Conservation (phyloP, 106 monocot species). For the Allium sativum region DNA sequence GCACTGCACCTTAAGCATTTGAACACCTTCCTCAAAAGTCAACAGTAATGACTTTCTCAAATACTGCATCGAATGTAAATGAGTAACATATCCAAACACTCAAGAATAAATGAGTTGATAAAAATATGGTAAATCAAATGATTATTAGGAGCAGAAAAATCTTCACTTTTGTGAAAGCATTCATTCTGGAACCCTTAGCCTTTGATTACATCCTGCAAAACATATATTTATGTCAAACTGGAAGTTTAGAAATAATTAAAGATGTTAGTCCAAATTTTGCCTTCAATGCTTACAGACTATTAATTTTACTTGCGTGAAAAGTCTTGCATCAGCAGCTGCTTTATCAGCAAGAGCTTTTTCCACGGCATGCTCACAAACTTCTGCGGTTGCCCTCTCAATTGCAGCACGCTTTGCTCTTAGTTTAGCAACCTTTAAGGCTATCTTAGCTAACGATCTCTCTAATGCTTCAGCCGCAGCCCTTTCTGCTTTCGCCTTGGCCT, state of each 20-base stretch:
- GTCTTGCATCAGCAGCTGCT: slow-evolving; percentile 45
- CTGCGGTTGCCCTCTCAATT: slow-evolving; percentile 75
- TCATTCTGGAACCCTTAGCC: slow-evolving; percentile 26
- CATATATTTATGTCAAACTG: not conserved
- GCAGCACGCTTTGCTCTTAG: slow-evolving; percentile 64
- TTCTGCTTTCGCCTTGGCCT: slow-evolving; percentile 67
- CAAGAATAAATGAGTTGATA: not conserved
- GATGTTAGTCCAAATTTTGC: not conserved
- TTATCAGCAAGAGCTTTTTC: slow-evolving; percentile 61
- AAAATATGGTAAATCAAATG: not conserved
- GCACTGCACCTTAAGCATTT: too few species aligned
- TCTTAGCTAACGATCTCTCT: slow-evolving; percentile 38
- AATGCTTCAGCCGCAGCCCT: slow-evolving; percentile 35
- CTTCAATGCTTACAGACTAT: slow-evolving; percentile 7
- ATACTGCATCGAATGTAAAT: too few species aligned
- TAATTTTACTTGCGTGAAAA: slow-evolving; percentile 29
- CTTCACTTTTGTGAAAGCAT: slow-evolving; percentile 12
- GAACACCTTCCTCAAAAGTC: too few species aligned
- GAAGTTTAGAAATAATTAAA: not conserved
- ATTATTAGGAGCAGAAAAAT: slow-evolving; percentile 40
- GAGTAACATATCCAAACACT: too few species aligned
- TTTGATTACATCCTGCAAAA: slow-evolving; percentile 23
- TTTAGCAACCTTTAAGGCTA: slow-evolving; percentile 49
- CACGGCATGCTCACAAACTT: slow-evolving; percentile 65
- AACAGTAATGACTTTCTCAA: too few species aligned